Evolutionary conservation across 352 stramenopile species (phyloP).

Genomic region (Globisporangium orthogonon): DNA sequence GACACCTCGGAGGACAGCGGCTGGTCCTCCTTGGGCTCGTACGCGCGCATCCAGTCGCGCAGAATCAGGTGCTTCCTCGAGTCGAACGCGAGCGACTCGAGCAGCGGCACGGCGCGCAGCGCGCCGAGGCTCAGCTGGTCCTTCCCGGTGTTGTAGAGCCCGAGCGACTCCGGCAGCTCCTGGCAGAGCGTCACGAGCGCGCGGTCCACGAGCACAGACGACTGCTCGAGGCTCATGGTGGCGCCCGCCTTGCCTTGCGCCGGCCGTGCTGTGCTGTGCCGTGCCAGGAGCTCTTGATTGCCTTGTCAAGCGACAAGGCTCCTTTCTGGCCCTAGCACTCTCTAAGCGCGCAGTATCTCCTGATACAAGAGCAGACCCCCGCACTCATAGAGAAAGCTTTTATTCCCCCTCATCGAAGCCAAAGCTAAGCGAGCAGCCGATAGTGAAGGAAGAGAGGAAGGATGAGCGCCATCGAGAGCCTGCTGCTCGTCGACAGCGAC

Average conservation of each 20-base stretch:
- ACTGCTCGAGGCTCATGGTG: constrained; percentile 64
- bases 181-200: constrained; percentile 70
- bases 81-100: constrained; percentile 43
- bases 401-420: not conserved
- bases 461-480: constrained; percentile 51
- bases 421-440: not conserved
- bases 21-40: constrained; percentile 45
- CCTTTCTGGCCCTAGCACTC: not conserved
- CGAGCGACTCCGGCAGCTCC: constrained; percentile 72
- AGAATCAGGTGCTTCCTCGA: constrained; percentile 63
- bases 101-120: constrained; percentile 42
- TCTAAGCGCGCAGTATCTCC: not conserved
- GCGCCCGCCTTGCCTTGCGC: no score
- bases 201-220: constrained; percentile 63
- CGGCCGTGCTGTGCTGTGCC: no score
- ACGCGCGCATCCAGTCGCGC: constrained; percentile 72
- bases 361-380: not conserved
- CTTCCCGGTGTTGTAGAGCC: constrained; percentile 67
- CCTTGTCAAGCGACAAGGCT: no score
- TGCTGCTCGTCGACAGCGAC: constrained; percentile 61
- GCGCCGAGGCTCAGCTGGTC: constrained; percentile 59
- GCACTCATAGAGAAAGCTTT: not conserved
- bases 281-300: no score
- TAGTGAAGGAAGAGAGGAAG: no score
- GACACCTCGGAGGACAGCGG: constrained; percentile 41